Evolutionary conservation across 768 basidiomycete species (phyloP), one percentile per base, ranked within the genome.

Genomic region (Sporobolomyces phaffii): DNA sequence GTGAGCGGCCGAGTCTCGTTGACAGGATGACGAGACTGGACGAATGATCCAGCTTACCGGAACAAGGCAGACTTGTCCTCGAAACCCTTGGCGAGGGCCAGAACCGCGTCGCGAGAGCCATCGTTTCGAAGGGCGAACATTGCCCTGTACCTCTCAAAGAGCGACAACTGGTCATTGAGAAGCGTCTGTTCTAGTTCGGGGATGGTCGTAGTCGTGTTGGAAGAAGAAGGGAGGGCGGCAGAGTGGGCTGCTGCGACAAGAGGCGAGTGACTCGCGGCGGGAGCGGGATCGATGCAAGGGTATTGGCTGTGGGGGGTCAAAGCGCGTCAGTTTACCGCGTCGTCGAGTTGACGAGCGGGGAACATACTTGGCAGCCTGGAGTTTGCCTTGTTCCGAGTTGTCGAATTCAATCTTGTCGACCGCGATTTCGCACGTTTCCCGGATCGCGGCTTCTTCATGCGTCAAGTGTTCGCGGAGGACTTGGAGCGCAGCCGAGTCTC

Each of bases 51-150:
- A 18, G 78, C 85, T 73, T 67, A 93, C 91, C 92, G 91, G 86
- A 99, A 98, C 28, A 99, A 81, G 2, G 88, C 90, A 70, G 88
- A 90, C 58, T 86, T 85, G 70, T 99, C 94, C 2, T 81, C 78
- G 78, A 99, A 98, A 3, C 96, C 96, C 45, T 85, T 84, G 0
- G 92, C 90, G 31, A 99, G 86, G 9, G 93, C 92, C 68, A 91
- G 85, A 8, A 99, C 88, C 3, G 93, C 93, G 5, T 82, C 83
- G 22, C 85, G 82, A 2, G 87, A 86, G 1, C 70, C 76, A 36
- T 89, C 88, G 77, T 99, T 96, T 41, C 96, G 85, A 49, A 99
- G 83, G 2, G 91, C 88, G 77, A 99, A 99, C 96, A 99, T 98
- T 49, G 96, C 94, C 15, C 96, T 86, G 76, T 99, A 99, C 31